Evolutionary conservation across 192 early-diverging fungal species (phyloP), one percentile per base, ranked within the genome.

Genomic region (Mycoemilia scoparia): DNA sequence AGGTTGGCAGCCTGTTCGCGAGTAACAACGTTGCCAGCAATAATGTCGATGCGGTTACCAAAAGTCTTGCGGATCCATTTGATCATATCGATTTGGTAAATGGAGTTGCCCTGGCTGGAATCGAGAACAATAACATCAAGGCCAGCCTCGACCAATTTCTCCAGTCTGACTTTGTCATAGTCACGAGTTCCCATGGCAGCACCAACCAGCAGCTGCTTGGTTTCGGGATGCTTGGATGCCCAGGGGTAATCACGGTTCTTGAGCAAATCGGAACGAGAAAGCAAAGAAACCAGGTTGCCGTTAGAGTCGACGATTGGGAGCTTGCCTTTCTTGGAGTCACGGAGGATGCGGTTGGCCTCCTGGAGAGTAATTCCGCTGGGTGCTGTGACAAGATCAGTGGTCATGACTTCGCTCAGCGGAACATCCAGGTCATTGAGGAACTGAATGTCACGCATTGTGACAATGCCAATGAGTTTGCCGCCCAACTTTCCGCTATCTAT

Each of bases 1-100:
- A 97, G 59, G 41, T 66, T 69, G 34, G 82, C 73, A 21, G 89
- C 89, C 64, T 97, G 89, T 57, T 92, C 84, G 51, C 79, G 74
- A 20, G 89, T 93, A 18, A 97, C 92, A 19, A 97, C 89, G 64
- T 97, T 97, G 33, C 92, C 92, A 24, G 87, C 92, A 47, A 97
- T 74, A 21, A 97, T 78, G 33, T 97, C 87, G 23, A 88, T 47
- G 26, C 45, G 28, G 10, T 67, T 39, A 14, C 74, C 72, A 54
- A 79, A 87, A 5, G 74, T 86, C 23, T 64, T 43, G 69, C 89
- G 90, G 67, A 97, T 86, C 56, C 71, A 79, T 57, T 85, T 61
- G 66, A 97, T 70, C 84, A 97, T 92, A 15, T 89, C 86, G 46
- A 92, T 73, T 67, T 93, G 88, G 74, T 67, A 97, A 32, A 56